Percentiles rank a stretch among this genome's conserved stretches.
phyloP scores from a whole-genome alignment of 192 early-diverging fungal genomes.

The Coemansia sp. region DNA sequence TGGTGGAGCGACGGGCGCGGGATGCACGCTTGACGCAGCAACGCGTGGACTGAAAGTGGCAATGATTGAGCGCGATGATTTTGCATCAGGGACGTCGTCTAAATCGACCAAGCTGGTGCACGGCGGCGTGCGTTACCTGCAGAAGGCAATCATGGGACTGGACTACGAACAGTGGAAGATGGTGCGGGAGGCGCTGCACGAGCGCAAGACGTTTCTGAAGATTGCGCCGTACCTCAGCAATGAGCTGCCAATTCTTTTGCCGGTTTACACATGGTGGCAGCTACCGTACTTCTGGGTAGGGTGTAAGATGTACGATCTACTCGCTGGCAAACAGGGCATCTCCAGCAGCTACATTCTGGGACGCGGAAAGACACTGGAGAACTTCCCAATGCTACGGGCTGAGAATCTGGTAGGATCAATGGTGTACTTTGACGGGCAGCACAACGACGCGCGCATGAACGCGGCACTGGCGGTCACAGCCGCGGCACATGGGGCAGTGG shows the following conservation, averaged over 20 bases:
- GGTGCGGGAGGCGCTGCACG: slow-evolving; percentile 92
- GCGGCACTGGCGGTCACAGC: slow-evolving; percentile 90
- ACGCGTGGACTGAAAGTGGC: slow-evolving; percentile 91
- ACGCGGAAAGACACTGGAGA: slow-evolving; percentile 82
- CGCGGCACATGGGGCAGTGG: slow-evolving; percentile 81
- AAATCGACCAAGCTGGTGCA: slow-evolving; percentile 94
- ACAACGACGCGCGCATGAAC: slow-evolving; percentile 98
- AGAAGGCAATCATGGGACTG: slow-evolving; percentile 91
- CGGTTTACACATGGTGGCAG: slow-evolving; percentile 96
- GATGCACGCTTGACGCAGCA: slow-evolving; percentile 88
- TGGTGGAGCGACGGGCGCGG: slow-evolving; percentile 93
- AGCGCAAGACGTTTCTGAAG: slow-evolving; percentile 88
- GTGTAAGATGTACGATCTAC: slow-evolving; percentile 86
- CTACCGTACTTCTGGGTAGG: slow-evolving; percentile 95
- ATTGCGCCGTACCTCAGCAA: slow-evolving; percentile 94
- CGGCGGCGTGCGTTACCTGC: slow-evolving; percentile 94
- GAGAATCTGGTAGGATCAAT: slow-evolving; percentile 88
- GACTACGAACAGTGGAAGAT: slow-evolving; percentile 97
- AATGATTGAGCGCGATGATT: slow-evolving; percentile 94
- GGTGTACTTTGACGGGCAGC: slow-evolving; percentile 97
- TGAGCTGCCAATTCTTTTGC: slow-evolving; percentile 93
- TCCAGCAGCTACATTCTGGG: slow-evolving; percentile 82
- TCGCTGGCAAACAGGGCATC: slow-evolving; percentile 83
- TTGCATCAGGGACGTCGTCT: slow-evolving; percentile 87
- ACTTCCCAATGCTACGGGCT: slow-evolving; percentile 91